Evolutionary conservation across 176 grass and related monocot genomes (phyloP), one percentile per base, ranked within the genome.

Genomic region (Musa troglodytarum): DNA sequence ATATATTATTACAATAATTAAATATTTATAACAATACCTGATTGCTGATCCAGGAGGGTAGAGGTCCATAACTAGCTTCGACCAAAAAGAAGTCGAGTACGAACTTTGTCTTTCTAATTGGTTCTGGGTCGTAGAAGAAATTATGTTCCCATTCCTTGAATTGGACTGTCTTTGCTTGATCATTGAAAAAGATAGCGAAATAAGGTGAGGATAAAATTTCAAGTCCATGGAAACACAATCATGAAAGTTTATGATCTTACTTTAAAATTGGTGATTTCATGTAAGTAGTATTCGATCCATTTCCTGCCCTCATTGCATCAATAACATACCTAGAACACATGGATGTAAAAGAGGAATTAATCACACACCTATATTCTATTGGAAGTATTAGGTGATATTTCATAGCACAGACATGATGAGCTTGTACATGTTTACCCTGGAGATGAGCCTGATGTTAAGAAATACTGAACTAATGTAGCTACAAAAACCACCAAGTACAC

Each of bases 141-240:
- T 79, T 73, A 80, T 83, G 63, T 74, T 89, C 76, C 64, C 84
- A 76, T 92, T 83, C 83, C 81, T 87, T 91, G 88, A 87, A 84
- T 81, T 93, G 52, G 90, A 93, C 71, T 98, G 94, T 81, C 94
- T 98, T 98, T 91, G 90, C 94, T 93, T 98, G 90, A 93, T 86
- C 90, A 85, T 93, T 84, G 68, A 70, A 89, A 98, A 97, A 50
- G 10, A 25, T 6, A 10, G 14, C 58, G 65, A 50, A 71, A 23
- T 58, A 71, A 65, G 63, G 16, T 76, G 3, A 12, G 22, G 15
- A 49, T 19, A 54, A 43, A 75, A 14, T 24, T 68, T 55, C 10
- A 72, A 72, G 12, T 70, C 14, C 19, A 61, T 50, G 34, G 11
- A 2, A 16, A 74, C 55, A 64, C 54, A 62, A 84, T 49, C n/a